These are phyloP conservation scores for Cantharellus cinnabarinus DNA, from an alignment of 768 basidiomycete genomes.

Conservation along the genomic window DNA sequence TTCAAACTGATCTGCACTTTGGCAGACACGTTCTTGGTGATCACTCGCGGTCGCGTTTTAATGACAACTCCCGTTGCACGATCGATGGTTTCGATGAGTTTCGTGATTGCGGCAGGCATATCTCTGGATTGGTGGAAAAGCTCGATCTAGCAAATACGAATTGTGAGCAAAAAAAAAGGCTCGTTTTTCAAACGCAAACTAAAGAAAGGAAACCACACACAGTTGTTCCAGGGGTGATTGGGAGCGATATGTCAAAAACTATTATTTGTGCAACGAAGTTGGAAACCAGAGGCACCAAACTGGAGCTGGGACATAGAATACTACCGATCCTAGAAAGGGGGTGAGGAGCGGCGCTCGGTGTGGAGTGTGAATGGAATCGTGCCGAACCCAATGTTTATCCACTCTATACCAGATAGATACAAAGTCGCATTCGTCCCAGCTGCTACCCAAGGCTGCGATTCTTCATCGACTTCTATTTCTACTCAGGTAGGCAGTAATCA, in stretches of 20 bases:
- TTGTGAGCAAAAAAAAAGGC: background rate
- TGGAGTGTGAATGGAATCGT: background rate
- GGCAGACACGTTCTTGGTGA: conserved; percentile 70
- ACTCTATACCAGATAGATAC: conserved; percentile 65
- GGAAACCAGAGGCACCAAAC: conserved; percentile 55
- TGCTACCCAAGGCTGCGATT: conserved; percentile 62
- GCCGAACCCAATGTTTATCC: conserved; percentile 39
- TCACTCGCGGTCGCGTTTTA: conserved; percentile 66
- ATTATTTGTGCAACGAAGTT: conserved; percentile 75
- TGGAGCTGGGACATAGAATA: conserved; percentile 59
- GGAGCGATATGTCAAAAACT: conserved; percentile 79
- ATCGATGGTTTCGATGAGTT: conserved; percentile 61
- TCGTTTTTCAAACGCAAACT: background rate
- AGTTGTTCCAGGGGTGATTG: conserved; percentile 71
- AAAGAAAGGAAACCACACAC: conserved; percentile 23
- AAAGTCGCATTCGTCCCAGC: conserved; percentile 82
- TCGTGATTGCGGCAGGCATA: conserved; percentile 72
- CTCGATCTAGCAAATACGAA: conserved; percentile 35
- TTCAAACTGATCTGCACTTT: conserved; percentile 69
- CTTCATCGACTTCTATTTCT: conserved; percentile 79
- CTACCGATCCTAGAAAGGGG: conserved; percentile 41
- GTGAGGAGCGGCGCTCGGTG: background rate
- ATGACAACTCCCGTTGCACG: conserved; percentile 49
- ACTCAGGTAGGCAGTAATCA: background rate
- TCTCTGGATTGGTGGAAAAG: conserved; percentile 88